Conservation (phyloP, 2,329 filamentous ascomycete genomes). For the Colletotrichum orbiculare region DNA sequence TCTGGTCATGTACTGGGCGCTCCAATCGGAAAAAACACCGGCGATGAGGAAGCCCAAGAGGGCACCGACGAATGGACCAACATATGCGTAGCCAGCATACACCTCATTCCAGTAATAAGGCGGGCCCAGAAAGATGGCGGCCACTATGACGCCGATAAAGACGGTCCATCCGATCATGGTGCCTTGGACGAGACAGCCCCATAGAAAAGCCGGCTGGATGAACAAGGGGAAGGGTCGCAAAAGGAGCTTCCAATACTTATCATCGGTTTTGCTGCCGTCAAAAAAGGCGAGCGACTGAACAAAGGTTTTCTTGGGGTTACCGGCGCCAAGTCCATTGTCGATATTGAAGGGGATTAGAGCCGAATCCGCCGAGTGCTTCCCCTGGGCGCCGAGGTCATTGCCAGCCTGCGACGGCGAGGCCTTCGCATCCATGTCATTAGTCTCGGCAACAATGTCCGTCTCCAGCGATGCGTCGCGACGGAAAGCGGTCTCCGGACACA, state of each 20-base stretch:
- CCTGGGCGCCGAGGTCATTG: slow-evolving; percentile 3
- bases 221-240: slow-evolving; percentile 86
- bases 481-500: slow-evolving; percentile 85
- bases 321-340: slow-evolving; percentile 25
- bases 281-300: slow-evolving; percentile 73
- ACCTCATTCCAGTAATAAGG: slow-evolving; percentile 86
- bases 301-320: slow-evolving; percentile 67
- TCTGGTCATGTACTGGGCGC: slow-evolving; percentile 75
- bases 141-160: slow-evolving; percentile 86
- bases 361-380: slow-evolving; percentile 7
- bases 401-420: no score
- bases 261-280: slow-evolving; percentile 84
- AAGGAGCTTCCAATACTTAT: slow-evolving; percentile 73
- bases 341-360: no score
- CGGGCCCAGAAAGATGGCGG: slow-evolving; percentile 83
- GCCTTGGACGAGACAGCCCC: slow-evolving; percentile 84
- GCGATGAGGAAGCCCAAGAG: slow-evolving; percentile 81
- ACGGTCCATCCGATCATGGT: slow-evolving; percentile 96
- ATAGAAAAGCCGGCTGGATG: slow-evolving; percentile 85
- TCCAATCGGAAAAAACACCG: slow-evolving; percentile 78
- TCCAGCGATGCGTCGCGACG: slow-evolving; percentile 74
- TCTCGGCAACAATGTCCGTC: slow-evolving; percentile 69
- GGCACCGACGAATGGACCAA: slow-evolving; percentile 86
- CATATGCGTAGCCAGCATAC: slow-evolving; percentile 87
- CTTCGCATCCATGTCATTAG: slow-evolving; percentile 42